Conservation (phyloP, 768 basidiomycete species). For the Rubroboletus pulcherrimus region DNA sequence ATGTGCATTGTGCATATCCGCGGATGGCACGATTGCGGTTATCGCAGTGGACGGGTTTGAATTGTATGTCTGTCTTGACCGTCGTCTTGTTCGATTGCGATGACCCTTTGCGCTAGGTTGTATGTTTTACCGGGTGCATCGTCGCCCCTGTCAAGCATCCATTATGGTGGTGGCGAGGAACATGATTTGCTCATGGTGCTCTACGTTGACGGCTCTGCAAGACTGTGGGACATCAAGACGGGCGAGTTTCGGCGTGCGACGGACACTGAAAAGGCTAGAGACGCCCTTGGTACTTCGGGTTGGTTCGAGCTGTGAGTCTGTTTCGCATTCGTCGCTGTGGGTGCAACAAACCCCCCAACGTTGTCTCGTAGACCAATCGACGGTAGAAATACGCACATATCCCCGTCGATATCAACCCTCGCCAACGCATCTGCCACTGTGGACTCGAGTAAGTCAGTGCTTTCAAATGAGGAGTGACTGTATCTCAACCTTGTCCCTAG, state of each 20-base stretch:
- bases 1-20: constrained; percentile 67
- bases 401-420: constrained; percentile 24
- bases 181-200: constrained; percentile 67
- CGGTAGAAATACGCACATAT: constrained; percentile 24
- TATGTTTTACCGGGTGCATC: constrained; percentile 80
- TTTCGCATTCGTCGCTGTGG: not conserved
- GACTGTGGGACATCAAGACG: constrained; percentile 84
- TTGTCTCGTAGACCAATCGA: constrained; percentile 23
- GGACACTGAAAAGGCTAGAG: constrained; percentile 69
- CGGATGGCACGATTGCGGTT: constrained; percentile 82
- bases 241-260: constrained; percentile 86
- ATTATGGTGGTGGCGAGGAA: constrained; percentile 46
- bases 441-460: constrained; percentile 23
- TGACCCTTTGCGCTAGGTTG: constrained; percentile 43
- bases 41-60: constrained; percentile 71
- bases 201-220: constrained; percentile 71
- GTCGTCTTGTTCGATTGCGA: not conserved
- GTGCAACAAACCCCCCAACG: not conserved
- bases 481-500: constrained; percentile 33
- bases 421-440: constrained; percentile 11
- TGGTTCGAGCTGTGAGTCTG: constrained; percentile 68
- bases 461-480: constrained; percentile 12
- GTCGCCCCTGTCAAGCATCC: constrained; percentile 61
- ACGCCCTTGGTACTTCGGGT: constrained; percentile 63
- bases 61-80: constrained; percentile 52